A percentile compares a stretch with the other conserved stretches of the same genome.
Conservation (phyloP, 2,329 filamentous ascomycete species). For the Penicillium sp. region DNA sequence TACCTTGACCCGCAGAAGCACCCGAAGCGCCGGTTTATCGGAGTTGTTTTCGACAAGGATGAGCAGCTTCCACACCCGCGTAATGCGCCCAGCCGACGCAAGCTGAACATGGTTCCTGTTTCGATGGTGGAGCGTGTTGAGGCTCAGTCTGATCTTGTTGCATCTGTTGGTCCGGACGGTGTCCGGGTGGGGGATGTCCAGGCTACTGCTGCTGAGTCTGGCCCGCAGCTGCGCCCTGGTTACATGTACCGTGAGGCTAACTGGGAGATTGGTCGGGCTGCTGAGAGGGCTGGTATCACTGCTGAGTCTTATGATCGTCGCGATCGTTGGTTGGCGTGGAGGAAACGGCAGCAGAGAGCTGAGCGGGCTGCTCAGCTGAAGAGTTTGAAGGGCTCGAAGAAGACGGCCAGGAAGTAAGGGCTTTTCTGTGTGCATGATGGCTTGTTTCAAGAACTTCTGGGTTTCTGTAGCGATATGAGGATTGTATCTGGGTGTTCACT, state of each 20-base stretch:
- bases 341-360: slow-evolving; percentile 53
- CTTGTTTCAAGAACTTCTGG: slow-evolving; percentile 21
- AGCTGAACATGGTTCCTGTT: slow-evolving; percentile 67
- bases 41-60: slow-evolving; percentile 78
- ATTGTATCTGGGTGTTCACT: slow-evolving; percentile 28
- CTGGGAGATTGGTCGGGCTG: slow-evolving; percentile 63
- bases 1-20: slow-evolving; percentile 83
- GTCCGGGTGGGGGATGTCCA: slow-evolving; percentile 24
- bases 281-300: slow-evolving; percentile 57
- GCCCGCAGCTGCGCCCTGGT: slow-evolving; percentile 48
- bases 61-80: slow-evolving; percentile 73
- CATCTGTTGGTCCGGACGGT: slow-evolving; percentile 24
- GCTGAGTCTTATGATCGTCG: slow-evolving; percentile 55
- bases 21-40: slow-evolving; percentile 89
- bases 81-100: slow-evolving; percentile 69
- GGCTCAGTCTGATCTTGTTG: slow-evolving; percentile 27
- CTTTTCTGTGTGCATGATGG: slow-evolving; percentile 18
- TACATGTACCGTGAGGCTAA: slow-evolving; percentile 65
- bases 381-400: slow-evolving; percentile 49
- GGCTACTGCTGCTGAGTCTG: slow-evolving; percentile 27
- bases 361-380: slow-evolving; percentile 53
- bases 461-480: slow-evolving; percentile 28
- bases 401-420: slow-evolving; percentile 37
- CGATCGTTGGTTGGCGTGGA: slow-evolving; percentile 63
- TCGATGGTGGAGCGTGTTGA: slow-evolving; percentile 25